Evolutionary conservation across 495 filamentous ascomycete genomes (phyloP).

Genomic region (Amphirosellinia nigrospora): DNA sequence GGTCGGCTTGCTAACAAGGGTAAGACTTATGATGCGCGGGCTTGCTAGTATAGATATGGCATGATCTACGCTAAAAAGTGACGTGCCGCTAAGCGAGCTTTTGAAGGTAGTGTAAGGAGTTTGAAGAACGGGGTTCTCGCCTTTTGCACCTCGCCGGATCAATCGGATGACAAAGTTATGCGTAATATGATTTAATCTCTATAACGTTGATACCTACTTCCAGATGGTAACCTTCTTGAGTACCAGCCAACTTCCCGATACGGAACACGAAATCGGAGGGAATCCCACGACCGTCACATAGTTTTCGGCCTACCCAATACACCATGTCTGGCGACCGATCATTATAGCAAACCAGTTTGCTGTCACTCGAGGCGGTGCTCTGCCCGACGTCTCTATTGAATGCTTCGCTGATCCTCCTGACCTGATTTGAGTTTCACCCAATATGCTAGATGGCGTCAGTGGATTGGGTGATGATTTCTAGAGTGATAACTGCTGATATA

Average conservation of each 20-base stretch:
- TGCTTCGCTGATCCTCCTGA: too few relatives aligned
- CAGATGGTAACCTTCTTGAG: neutral
- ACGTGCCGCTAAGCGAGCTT: slow-evolving; percentile 1
- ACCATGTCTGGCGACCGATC: neutral
- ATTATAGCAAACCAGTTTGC: neutral
- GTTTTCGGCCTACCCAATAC: neutral
- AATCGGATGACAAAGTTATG: neutral
- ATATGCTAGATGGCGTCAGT: neutral
- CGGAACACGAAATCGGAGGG: neutral
- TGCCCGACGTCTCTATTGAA: neutral
- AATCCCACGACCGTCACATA: neutral
- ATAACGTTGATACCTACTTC: neutral
- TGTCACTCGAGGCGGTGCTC: neutral
- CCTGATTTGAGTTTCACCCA: neutral
- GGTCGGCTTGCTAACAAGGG: neutral
- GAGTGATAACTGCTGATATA: neutral
- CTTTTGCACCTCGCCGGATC: neutral
- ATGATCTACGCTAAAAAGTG: slow-evolving; percentile 2
- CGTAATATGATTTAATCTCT: neutral
- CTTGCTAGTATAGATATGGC: neutral
- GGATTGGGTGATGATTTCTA: neutral
- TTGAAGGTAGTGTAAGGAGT: too few relatives aligned
- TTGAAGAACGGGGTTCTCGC: neutral
- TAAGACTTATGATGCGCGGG: neutral
- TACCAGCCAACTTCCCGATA: neutral